phyloP scores from a whole-genome alignment of 176 grass and related monocot species.

The Eleusine coracana region DNA sequence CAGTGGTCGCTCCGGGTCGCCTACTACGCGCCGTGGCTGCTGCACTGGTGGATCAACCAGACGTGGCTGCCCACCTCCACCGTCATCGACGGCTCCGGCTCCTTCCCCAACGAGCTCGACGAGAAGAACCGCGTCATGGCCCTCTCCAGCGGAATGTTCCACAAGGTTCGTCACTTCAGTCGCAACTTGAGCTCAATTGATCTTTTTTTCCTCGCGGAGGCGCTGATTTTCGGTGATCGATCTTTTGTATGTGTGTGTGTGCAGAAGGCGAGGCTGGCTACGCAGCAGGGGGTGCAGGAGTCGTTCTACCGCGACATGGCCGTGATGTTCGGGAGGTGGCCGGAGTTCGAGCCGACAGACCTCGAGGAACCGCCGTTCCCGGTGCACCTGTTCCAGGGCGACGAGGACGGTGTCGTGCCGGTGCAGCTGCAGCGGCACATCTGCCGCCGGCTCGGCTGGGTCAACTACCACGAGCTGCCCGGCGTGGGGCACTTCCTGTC shows the following conservation, averaged over 20 bases:
- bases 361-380: constrained; percentile 64
- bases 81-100: constrained; percentile 56
- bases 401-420: constrained; percentile 90
- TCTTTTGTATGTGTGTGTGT: not conserved
- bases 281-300: constrained; percentile 78
- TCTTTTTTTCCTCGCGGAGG: not conserved
- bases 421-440: constrained; percentile 82
- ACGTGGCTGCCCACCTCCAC: constrained; percentile 74
- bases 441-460: constrained; percentile 66
- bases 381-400: constrained; percentile 90
- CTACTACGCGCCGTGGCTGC: constrained; percentile 80
- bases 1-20: constrained; percentile 67
- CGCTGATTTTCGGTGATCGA: not conserved
- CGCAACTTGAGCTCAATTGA: not conserved
- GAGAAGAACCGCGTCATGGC: constrained; percentile 54
- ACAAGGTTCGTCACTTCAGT: constrained; percentile 38
- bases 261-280: constrained; percentile 54
- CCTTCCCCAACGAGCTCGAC: constrained; percentile 72
- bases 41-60: constrained; percentile 90
- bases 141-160: constrained; percentile 49
- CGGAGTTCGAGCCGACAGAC: constrained; percentile 90
- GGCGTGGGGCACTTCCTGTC: constrained; percentile 65
- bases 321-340: constrained; percentile 92
- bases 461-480: constrained; percentile 76
- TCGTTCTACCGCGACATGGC: constrained; percentile 92